phyloP scores from a whole-genome alignment of 257 asterid genomes.

The Craterostigma plantagineum region DNA sequence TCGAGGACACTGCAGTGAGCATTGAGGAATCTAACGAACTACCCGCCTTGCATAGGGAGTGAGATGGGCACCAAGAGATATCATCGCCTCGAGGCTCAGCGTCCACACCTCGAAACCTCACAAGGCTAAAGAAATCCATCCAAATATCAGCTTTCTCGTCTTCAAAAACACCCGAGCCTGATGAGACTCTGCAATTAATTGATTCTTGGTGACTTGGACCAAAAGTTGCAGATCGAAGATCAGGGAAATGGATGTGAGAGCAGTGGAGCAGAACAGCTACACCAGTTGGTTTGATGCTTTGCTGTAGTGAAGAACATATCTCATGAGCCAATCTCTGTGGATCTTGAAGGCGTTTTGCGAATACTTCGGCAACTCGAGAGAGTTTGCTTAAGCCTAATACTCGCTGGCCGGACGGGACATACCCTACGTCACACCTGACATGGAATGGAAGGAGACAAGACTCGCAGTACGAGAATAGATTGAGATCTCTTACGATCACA shows the following conservation, averaged over 20 bases:
- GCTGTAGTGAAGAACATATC: conserved; percentile 54
- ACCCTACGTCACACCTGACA: conserved; percentile 81
- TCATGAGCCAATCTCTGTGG: conserved; percentile 77
- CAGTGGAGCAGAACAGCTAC: conserved; percentile 80
- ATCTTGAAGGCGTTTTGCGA: conserved; percentile 77
- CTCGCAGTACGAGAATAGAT: conserved; percentile 80
- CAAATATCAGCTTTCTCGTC: conserved; percentile 34
- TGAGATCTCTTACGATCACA: conserved; percentile 86
- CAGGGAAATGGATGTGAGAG: conserved; percentile 52
- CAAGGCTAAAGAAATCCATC: conserved; percentile 59
- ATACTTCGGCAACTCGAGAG: conserved; percentile 78
- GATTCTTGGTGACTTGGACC: conserved; percentile 42
- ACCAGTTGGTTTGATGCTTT: conserved; percentile 64
- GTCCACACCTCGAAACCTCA: conserved; percentile 39
- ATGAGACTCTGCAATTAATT: conserved; percentile 24
- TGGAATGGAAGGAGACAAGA: conserved; percentile 95
- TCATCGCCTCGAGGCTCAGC: conserved; percentile 9
- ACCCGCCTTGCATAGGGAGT: conserved; percentile 13
- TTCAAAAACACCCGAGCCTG: conserved; percentile 74
- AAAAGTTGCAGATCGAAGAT: conserved; percentile 23
- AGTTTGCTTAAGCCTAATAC: conserved; percentile 90
- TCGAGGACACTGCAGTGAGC: conserved; percentile 41
- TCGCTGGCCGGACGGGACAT: conserved; percentile 62
- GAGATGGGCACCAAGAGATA: conserved; percentile 62
- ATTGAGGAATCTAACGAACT: conserved; percentile 23